Conservation (phyloP, 768 basidiomycete genomes). For the Royoungia palumana region DNA sequence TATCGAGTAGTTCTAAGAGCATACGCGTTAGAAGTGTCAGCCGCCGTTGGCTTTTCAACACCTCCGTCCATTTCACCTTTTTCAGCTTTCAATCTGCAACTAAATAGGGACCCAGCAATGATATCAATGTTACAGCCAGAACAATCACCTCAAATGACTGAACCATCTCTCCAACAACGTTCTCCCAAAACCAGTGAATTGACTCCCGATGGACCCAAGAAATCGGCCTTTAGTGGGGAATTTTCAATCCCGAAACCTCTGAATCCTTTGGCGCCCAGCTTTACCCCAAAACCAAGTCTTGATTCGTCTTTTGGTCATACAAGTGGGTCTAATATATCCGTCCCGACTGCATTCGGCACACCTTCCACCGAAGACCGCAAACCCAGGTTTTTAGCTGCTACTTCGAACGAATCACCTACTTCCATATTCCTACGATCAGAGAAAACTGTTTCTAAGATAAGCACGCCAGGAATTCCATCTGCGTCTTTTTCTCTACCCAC, state of each 20-base stretch:
- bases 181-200: neutral
- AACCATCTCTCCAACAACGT: neutral
- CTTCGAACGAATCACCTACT: neutral
- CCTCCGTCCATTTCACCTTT: neutral
- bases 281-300: slow-evolving; percentile 7
- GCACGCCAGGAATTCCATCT: slow-evolving; percentile 1
- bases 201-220: neutral
- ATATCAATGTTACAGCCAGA: neutral
- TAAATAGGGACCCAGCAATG: neutral
- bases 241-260: slow-evolving; percentile 8
- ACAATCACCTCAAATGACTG: neutral
- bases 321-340: neutral
- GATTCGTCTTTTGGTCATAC: neutral
- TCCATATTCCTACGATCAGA: slow-evolving; percentile 1
- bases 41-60: neutral
- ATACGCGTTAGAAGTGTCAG: neutral
- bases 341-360: neutral
- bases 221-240: slow-evolving; percentile 5
- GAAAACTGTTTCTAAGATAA: neutral
- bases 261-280: slow-evolving; percentile 19
- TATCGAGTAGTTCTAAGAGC: neutral
- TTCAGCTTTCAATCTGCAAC: neutral
- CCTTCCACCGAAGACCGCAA: neutral
- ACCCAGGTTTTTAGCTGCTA: neutral
- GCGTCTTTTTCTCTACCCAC: slow-evolving; percentile 17